Evolutionary conservation across 805 yeast genomes (phyloP).

Genomic region (Schwanniomyces pseudopolymorphus): DNA sequence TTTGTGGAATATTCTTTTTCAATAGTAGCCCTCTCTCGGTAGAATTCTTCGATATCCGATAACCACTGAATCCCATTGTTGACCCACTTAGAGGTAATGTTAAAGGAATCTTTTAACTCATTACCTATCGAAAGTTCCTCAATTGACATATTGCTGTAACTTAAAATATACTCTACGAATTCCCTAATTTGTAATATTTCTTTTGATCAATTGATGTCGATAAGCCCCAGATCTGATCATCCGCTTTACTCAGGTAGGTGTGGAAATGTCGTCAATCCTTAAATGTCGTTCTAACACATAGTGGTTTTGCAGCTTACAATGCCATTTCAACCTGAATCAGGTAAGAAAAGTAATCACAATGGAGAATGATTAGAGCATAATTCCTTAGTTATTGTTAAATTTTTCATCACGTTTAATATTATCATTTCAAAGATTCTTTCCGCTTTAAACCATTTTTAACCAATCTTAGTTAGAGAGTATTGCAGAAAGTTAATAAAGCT

Average conservation of each 20-base stretch:
- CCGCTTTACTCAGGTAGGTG: neutral
- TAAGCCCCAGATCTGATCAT: constrained; percentile 4
- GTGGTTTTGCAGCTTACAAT: neutral
- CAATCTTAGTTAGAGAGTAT: too few species aligned
- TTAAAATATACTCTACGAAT: neutral
- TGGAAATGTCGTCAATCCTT: neutral
- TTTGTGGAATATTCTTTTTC: constrained; percentile 82
- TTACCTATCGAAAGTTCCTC: constrained; percentile 54
- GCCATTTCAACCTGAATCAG: neutral
- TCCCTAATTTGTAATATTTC: neutral
- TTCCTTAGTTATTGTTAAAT: too few species aligned
- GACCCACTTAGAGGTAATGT: constrained; percentile 78
- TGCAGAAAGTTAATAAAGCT: too few species aligned
- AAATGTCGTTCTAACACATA: neutral
- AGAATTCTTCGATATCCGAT: constrained; percentile 76
- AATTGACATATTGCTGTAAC: constrained; percentile 13
- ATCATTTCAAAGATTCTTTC: too few species aligned
- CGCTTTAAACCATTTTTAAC: too few species aligned
- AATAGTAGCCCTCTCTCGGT: constrained; percentile 74
- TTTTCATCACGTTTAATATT: too few species aligned
- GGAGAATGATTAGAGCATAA: too few species aligned
- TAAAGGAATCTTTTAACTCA: constrained; percentile 77
- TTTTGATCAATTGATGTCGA: neutral
- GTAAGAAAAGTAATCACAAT: too few species aligned
- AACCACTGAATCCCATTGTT: constrained; percentile 72